These are phyloP conservation scores for Betula pendula DNA, from an alignment of 306 rosid genomes.

Conservation along the genomic window DNA sequence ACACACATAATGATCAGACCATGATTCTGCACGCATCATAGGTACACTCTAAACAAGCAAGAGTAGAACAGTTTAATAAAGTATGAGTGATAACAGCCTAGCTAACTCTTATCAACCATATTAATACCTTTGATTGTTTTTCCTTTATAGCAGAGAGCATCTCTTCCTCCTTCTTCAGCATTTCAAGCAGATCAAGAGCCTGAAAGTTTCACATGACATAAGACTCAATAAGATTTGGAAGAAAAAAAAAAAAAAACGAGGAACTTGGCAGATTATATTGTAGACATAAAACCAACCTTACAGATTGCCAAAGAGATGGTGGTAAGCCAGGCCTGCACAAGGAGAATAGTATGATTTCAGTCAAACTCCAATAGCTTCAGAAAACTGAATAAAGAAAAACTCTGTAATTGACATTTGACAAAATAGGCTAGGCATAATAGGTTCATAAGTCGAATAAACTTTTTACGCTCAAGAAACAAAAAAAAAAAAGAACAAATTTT, in stretches of 20 bases:
- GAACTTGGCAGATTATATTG: constrained; percentile 16
- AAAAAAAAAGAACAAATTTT: not conserved
- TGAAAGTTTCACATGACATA: constrained; percentile 33
- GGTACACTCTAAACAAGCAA: not conserved
- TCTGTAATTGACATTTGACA: not conserved
- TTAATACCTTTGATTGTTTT: constrained; percentile 68
- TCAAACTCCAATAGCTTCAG: constrained; percentile 10
- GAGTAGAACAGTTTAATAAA: not conserved
- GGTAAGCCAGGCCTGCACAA: constrained; percentile 83
- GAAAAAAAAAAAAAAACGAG: constrained; percentile 8
- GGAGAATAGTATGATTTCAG: constrained; percentile 4
- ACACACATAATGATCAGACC: not conserved
- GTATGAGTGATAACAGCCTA: not conserved
- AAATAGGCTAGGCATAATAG: not conserved
- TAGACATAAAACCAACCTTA: constrained; percentile 60
- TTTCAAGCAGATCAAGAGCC: constrained; percentile 80
- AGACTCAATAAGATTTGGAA: constrained; percentile 20
- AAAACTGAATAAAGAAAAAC: constrained; percentile 12
- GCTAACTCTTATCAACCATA: constrained; percentile 10
- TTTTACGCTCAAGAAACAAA: too few species aligned
- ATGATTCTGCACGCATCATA: not conserved
- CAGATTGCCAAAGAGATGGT: constrained; percentile 78
- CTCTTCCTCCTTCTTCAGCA: constrained; percentile 91
- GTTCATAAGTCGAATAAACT: not conserved
- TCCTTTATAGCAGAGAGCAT: constrained; percentile 79